Conservation (phyloP, 331 rosid species). For the Malus hybrid region DNA sequence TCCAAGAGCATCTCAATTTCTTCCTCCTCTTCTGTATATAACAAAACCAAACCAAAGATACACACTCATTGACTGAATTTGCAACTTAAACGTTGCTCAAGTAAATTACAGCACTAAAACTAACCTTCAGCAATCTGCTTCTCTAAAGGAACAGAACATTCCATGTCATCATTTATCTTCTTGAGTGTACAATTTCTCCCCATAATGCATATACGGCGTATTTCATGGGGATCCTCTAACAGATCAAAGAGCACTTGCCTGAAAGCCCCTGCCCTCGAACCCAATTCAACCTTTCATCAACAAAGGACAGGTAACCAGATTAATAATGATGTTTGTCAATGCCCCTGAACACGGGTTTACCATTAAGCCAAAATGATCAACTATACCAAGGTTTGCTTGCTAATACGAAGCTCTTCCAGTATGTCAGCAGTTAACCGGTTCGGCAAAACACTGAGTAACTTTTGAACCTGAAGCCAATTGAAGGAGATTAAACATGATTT, state of each 20-base stretch:
- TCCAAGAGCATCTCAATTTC: constrained; percentile 99
- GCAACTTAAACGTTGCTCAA: constrained; percentile 3
- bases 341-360: constrained; percentile 10
- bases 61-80: background rate
- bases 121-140: constrained; percentile 93
- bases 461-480: constrained; percentile 60
- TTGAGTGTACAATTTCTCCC: constrained; percentile 75
- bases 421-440: constrained; percentile 77
- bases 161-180: constrained; percentile 45
- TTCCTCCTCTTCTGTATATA: constrained; percentile 88
- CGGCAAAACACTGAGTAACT: constrained; percentile 79
- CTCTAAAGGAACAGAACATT: constrained; percentile 66
- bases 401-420: constrained; percentile 93
- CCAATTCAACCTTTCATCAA: constrained; percentile 79
- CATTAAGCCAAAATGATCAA: constrained; percentile 1
- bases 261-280: constrained; percentile 92
- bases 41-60: constrained; percentile 17
- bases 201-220: constrained; percentile 85
- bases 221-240: constrained; percentile 84
- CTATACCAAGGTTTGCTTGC: constrained; percentile 95
- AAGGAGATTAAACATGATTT: background rate
- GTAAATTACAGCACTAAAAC: constrained; percentile 13
- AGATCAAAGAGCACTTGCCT: constrained; percentile 96
- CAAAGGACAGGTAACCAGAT: constrained; percentile 3
- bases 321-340: background rate